phyloP scores from a whole-genome alignment of 2,329 filamentous ascomycete genomes.

The Arachnopeziza araneosa region DNA sequence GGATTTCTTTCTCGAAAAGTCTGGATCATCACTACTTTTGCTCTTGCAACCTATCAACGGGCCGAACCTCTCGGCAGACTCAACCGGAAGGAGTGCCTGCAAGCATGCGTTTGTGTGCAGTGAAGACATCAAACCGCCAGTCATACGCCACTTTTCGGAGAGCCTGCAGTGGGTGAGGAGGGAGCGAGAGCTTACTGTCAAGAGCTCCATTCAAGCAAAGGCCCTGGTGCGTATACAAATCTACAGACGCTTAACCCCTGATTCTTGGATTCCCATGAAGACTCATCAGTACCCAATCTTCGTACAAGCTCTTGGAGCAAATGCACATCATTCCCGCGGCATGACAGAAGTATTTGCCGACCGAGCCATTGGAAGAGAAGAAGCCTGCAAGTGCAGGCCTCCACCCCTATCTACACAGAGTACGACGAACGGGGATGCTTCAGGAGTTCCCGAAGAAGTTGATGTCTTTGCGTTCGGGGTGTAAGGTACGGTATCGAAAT shows the following conservation, averaged over 20 bases:
- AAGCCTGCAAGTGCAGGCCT: not conserved
- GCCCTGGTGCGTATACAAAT: constrained; percentile 26
- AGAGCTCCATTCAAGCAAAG: constrained; percentile 14
- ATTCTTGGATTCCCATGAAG: constrained; percentile 8
- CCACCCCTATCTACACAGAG: not conserved
- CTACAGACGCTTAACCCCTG: constrained; percentile 19
- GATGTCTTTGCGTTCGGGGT: not conserved
- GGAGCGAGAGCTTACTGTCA: not conserved
- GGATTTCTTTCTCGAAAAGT: not conserved
- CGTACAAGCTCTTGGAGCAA: constrained; percentile 13
- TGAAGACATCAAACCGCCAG: constrained; percentile 19
- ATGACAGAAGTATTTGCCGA: constrained; percentile 16
- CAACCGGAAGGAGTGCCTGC: constrained; percentile 19
- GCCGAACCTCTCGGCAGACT: constrained; percentile 25
- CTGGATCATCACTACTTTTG: not conserved
- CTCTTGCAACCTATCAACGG: constrained; percentile 21
- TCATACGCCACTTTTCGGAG: constrained; percentile 21
- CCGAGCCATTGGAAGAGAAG: not conserved
- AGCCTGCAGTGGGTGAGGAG: constrained; percentile 11
- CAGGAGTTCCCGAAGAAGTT: not conserved
- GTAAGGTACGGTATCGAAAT: not conserved
- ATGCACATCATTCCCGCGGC: constrained; percentile 27
- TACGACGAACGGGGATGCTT: not conserved
- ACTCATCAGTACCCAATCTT: constrained; percentile 26
- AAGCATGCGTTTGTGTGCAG: constrained; percentile 25